Evolutionary conservation across 2,329 filamentous ascomycete genomes (phyloP).

Genomic region (Chaetomium sp.): DNA sequence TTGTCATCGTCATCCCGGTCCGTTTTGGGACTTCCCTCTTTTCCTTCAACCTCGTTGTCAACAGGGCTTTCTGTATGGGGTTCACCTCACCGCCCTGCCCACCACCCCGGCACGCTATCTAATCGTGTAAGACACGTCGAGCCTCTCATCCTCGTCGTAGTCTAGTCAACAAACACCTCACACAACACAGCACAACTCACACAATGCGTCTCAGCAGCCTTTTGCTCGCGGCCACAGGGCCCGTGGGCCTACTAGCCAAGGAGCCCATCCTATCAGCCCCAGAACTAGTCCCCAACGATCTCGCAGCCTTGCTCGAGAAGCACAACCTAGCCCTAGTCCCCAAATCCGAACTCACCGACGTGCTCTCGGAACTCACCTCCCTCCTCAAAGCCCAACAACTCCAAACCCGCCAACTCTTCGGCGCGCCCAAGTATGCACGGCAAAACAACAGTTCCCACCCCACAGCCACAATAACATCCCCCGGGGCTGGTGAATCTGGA

Average conservation of each 20-base stretch:
- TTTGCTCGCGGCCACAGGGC: slow-evolving; percentile 3
- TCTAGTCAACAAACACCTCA: neutral
- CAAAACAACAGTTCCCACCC: slow-evolving; percentile 15
- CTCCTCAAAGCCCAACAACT: slow-evolving; percentile 32
- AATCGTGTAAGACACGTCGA: too few relatives aligned
- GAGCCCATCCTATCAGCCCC: neutral
- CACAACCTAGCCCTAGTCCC: slow-evolving; percentile 40
- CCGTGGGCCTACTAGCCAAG: slow-evolving; percentile 4
- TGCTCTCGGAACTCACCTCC: slow-evolving; percentile 36
- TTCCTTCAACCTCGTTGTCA: too few relatives aligned
- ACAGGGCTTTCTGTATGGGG: too few relatives aligned
- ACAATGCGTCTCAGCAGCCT: slow-evolving; percentile 4
- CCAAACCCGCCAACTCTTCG: slow-evolving; percentile 20
- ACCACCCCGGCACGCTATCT: too few relatives aligned
- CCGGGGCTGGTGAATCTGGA: slow-evolving; percentile 13
- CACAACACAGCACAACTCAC: neutral
- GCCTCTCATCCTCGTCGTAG: too few relatives aligned
- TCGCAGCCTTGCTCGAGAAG: slow-evolving; percentile 36
- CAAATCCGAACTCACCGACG: slow-evolving; percentile 40
- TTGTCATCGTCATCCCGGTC: too few relatives aligned
- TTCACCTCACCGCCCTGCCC: too few relatives aligned
- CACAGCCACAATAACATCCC: slow-evolving; percentile 9
- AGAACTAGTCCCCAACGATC: slow-evolving; percentile 13
- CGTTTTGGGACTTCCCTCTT: too few relatives aligned
- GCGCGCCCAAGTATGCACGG: slow-evolving; percentile 20